A percentile compares a stretch with the other conserved stretches of the same genome.
Evolutionary conservation across 2,329 filamentous ascomycete species (phyloP).

Genomic region (Aspergillus tubingensis): DNA sequence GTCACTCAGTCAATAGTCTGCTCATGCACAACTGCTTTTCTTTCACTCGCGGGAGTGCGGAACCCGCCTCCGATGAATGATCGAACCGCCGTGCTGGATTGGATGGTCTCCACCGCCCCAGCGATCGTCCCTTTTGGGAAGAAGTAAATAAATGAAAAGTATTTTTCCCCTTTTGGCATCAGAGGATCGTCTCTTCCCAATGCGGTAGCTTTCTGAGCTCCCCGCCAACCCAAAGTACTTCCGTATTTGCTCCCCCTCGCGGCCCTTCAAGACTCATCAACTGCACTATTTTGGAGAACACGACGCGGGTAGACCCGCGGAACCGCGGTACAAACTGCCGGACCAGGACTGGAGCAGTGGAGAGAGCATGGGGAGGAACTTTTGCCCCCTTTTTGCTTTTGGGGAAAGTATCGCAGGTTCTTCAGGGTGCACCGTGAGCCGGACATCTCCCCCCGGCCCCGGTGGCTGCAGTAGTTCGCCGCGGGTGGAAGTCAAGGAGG

Average conservation of each 20-base stretch:
- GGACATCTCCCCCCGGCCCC: not conserved
- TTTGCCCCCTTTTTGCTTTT: constrained; percentile 4
- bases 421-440: not conserved
- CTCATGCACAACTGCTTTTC: not conserved
- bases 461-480: constrained; percentile 2
- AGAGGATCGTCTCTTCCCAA: constrained; percentile 4
- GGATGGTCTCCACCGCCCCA: constrained; percentile 8
- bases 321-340: constrained; percentile 11
- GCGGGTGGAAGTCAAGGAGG: not conserved
- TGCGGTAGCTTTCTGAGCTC: not conserved
- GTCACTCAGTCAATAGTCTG: constrained; percentile 7
- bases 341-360: constrained; percentile 3
- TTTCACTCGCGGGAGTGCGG: not conserved
- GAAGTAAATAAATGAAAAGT: too few species aligned
- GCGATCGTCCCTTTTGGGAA: constrained; percentile 16
- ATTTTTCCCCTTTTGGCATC: not conserved
- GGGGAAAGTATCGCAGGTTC: not conserved
- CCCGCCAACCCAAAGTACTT: not conserved
- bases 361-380: not conserved
- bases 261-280: constrained; percentile 8
- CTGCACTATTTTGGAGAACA: not conserved
- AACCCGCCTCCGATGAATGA: constrained; percentile 13
- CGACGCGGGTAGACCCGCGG: constrained; percentile 16
- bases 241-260: not conserved
- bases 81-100: constrained; percentile 22